These are phyloP conservation scores for Sarcomyxa edulis DNA, from an alignment of 768 basidiomycete species.

Conservation along the genomic window DNA sequence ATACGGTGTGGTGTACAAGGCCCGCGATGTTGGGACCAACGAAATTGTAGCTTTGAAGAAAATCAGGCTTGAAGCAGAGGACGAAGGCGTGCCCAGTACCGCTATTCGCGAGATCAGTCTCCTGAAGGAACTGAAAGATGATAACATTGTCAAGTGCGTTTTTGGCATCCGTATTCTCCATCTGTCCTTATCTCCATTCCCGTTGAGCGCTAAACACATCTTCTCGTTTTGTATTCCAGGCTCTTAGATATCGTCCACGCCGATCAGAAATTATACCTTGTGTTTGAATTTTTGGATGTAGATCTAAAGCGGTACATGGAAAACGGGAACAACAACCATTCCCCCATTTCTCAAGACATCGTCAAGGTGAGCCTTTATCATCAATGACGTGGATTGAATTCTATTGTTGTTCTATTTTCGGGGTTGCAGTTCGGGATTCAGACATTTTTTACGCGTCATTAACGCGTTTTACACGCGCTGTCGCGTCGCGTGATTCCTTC, in stretches of 20 bases:
- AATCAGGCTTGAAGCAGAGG: slow-evolving; percentile 96
- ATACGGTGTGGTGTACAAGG: slow-evolving; percentile 98
- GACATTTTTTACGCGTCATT: slow-evolving; percentile 13
- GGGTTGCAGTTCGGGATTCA: background rate
- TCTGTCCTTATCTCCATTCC: slow-evolving; percentile 2
- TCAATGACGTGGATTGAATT: background rate
- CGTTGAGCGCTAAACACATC: background rate
- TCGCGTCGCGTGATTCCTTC: background rate
- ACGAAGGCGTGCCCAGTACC: slow-evolving; percentile 97
- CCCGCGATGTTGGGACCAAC: slow-evolving; percentile 73
- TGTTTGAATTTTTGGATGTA: slow-evolving; percentile 96
- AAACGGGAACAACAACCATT: slow-evolving; percentile 63
- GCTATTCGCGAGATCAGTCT: slow-evolving; percentile 98
- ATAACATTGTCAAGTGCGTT: slow-evolving; percentile 86
- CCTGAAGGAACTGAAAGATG: slow-evolving; percentile 93
- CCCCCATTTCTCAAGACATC: slow-evolving; percentile 66
- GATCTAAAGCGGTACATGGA: slow-evolving; percentile 98
- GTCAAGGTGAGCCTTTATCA: slow-evolving; percentile 63
- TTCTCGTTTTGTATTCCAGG: slow-evolving; percentile 36
- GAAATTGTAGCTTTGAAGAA: slow-evolving; percentile 96
- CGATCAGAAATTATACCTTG: slow-evolving; percentile 95
- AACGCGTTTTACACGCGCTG: slow-evolving; percentile 12
- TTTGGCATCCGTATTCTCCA: slow-evolving; percentile 2
- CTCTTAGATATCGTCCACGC: slow-evolving; percentile 95
- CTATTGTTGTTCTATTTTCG: no score